These are phyloP conservation scores for Zychaea mexicana DNA, from an alignment of 371 early-diverging fungal species.

Conservation along the genomic window DNA sequence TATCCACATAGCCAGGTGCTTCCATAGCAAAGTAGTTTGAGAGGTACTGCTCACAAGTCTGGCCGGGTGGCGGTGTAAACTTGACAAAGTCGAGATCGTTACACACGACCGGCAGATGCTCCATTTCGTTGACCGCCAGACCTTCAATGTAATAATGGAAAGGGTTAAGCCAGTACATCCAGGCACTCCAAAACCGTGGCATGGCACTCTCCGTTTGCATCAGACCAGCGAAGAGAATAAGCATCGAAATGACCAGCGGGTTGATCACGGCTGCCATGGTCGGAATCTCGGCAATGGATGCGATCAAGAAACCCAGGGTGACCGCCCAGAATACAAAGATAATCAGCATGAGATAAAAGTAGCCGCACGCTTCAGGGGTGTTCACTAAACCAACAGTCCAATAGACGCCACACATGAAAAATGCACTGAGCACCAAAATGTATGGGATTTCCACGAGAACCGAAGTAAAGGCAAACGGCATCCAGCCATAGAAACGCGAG, in stretches of 20 bases:
- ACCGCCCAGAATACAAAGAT: conserved; percentile 57
- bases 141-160: conserved; percentile 74
- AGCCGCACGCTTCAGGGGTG: conserved; percentile 44
- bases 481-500: conserved; percentile 69
- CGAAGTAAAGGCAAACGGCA: conserved; percentile 56
- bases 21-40: conserved; percentile 40
- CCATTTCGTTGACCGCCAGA: conserved; percentile 65
- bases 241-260: conserved; percentile 61
- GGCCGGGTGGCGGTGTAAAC: conserved; percentile 58
- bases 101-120: conserved; percentile 49
- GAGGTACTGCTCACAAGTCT: conserved; percentile 60
- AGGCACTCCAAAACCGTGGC: conserved; percentile 68
- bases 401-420: conserved; percentile 61
- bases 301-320: conserved; percentile 66
- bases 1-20: conserved; percentile 57
- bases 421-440: conserved; percentile 46
- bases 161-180: conserved; percentile 71
- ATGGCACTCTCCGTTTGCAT: conserved; percentile 56
- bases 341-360: conserved; percentile 57
- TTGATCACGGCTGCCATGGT: conserved; percentile 62
- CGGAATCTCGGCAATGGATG: conserved; percentile 59
- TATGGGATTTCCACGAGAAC: conserved; percentile 59
- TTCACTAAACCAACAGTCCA: conserved; percentile 62
- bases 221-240: conserved; percentile 65
- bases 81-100: conserved; percentile 39